Evolutionary conservation across 305 asterid species (phyloP), one percentile per base, ranked within the genome.

Genomic region (Petunia hybrid): DNA sequence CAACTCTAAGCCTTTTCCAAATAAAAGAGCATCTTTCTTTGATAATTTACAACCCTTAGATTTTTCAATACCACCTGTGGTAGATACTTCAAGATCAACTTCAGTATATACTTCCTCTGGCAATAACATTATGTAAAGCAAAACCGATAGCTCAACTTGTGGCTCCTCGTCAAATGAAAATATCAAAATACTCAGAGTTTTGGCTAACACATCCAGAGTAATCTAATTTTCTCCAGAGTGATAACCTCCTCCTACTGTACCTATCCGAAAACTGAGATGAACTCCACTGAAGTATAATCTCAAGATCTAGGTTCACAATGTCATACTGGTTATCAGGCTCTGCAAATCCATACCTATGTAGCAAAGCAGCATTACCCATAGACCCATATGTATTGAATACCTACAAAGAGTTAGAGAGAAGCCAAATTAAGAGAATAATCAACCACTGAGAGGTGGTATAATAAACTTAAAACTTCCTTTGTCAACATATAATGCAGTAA

Each of bases 291-390:
- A 89, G 82, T 59, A 95, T 93, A 67, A 92, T 85, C 63, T 92
- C 97, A 48, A 93, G 84, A 90, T 93, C 99, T 43, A 95, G 82
- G 82, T 95, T 95, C 63, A 95, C 84, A 80, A 93, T 92, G 86
- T 90, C 99, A 81, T 85, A 95, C 53, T 95, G 97, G 82, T 95
- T 95, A 64, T 90, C 92, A 8, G 88, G 87, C 87, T 95, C 99
- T 8, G 97, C 89, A 82, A 95, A 95, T 77, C 97, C 98, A 78
- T 92, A 95, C 93, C 99, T 88, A 83, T 93, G 99, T 80, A 95
- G 90, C 87, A 93, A 91, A 35, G 98, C 97, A 84, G 99, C 98
- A 86, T 91, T 95, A 57, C 98, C 97, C 81, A 87, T 74, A 45
- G 75, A 86, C 78, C 99, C 99, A 76, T 95, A 95, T 4, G 99